Base-by-base conservation (phyloP, 768 basidiomycete genomes). In the Lactarius tabidus region DNA sequence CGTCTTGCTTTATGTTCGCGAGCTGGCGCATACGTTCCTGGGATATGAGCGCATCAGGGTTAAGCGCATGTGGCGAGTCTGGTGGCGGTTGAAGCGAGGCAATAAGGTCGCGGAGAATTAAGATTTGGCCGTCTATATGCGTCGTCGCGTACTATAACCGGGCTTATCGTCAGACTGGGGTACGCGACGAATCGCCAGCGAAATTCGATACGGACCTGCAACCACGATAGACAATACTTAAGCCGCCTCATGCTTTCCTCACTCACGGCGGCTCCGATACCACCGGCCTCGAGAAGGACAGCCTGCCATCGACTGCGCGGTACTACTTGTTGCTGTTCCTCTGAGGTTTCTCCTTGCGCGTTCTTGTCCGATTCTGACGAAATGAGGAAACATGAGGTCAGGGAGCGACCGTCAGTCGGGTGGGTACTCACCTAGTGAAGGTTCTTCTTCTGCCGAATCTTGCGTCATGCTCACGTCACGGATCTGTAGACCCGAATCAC, bases 161-260 rank as follows among this genome's bases (percentile, higher is more conserved):
- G 28, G 51, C 61, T 61, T 48, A 43, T 31, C 60, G 45, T 67
- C 28, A 55, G 62, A 59, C 18, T 18, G 26, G 17, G n/a, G 36
- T 26, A n/a, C 36, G 28, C 29, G 35, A 26, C 7, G 8, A 23
- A 14, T 20, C 45, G 8, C 51, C 56, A 57, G 51, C 26, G 9
- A 6, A 31, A 14, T 18, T n/a, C 23, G 14, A 28, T 6, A 79
- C 84, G 28, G 31, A 92, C 91, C 80, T 91, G 88, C 20, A 96
- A 79, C 92, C 93, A 95, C 63, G 91, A 85, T 33, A 96, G 73
- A 75, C 91, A 93, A 72, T 95, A 95, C 73, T 87, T 86, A 45
- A 96, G 75, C 60, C 90, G 80, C 62, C 90, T 80, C 89, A 96
- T 90, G 71, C 88, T 93, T 75, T 95, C 94, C 67, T 95, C 93